Conservation (phyloP, 345 rosid genomes). For the Draba incana region DNA sequence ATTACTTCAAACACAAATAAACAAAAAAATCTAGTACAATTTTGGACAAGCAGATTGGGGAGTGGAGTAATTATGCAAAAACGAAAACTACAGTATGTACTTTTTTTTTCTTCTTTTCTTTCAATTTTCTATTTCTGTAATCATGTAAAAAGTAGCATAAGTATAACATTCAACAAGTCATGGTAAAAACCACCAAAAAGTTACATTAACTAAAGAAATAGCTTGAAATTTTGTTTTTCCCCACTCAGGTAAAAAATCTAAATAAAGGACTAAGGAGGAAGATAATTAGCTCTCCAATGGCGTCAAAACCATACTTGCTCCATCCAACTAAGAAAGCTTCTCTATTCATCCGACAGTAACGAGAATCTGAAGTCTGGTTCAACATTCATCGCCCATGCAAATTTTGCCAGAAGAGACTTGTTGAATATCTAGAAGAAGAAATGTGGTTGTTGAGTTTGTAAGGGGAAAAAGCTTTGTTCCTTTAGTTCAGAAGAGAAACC, state of each 20-base stretch:
- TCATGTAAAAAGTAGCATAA: conserved; percentile 8
- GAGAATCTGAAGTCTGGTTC: conserved; percentile 93
- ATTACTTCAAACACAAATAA: too few species aligned
- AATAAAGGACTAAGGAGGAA: conserved; percentile 32
- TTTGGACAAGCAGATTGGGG: too few species aligned
- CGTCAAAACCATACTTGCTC: conserved; percentile 29
- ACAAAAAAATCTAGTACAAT: too few species aligned
- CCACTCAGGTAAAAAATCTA: conserved; percentile 9
- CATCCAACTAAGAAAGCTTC: conserved; percentile 27
- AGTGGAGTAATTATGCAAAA: too few species aligned
- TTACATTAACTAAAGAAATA: conserved; percentile 23
- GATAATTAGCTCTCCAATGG: conserved; percentile 24
- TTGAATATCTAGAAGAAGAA: conserved; percentile 69
- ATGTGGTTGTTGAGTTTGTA: background rate
- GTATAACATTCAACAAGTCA: conserved; percentile 1
- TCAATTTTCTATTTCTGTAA: conserved; percentile 24
- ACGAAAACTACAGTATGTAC: too few species aligned
- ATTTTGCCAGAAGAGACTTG: conserved; percentile 90
- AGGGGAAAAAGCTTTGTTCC: background rate
- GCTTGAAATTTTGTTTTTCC: background rate
- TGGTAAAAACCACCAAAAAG: background rate
- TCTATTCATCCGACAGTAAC: conserved; percentile 13
- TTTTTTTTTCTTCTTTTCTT: background rate
- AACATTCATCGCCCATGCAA: conserved; percentile 97
- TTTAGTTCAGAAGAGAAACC: too few species aligned